These are phyloP conservation scores for Colletotrichum trifolii DNA, from an alignment of 2,329 filamentous ascomycete species.

Conservation along the genomic window DNA sequence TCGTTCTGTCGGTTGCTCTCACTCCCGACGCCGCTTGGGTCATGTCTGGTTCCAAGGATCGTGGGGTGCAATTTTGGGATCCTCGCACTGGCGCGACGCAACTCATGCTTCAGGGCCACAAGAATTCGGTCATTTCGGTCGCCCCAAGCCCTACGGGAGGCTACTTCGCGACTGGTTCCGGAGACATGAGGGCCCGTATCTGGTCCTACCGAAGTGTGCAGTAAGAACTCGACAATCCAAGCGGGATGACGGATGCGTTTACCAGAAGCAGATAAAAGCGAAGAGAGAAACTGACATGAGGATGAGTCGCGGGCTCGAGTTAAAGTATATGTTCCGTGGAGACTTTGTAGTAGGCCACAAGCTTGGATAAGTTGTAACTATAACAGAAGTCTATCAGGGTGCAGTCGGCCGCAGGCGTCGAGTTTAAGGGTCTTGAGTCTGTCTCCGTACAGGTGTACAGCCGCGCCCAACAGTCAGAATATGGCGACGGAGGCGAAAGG, in stretches of 20 bases:
- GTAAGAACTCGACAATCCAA: conserved; percentile 2
- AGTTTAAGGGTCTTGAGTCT: too few species aligned
- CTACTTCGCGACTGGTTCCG: conserved; percentile 95
- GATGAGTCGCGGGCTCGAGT: too few species aligned
- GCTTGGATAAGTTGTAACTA: too few species aligned
- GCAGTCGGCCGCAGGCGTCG: too few species aligned
- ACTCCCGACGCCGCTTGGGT: conserved; percentile 97
- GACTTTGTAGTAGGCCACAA: too few species aligned
- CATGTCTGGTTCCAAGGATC: conserved; percentile 95
- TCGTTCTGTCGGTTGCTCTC: conserved; percentile 93
- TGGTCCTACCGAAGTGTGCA: conserved; percentile 77
- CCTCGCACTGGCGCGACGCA: conserved; percentile 92
- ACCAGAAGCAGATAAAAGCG: not conserved
- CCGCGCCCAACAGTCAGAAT: conserved; percentile 17
- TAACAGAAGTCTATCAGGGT: too few species aligned
- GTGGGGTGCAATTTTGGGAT: conserved; percentile 99
- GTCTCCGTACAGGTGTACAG: too few species aligned
- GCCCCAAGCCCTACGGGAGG: conserved; percentile 89
- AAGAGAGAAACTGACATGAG: not conserved
- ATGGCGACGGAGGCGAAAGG: conserved; percentile 35
- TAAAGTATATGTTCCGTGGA: too few species aligned
- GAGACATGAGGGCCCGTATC: conserved; percentile 97
- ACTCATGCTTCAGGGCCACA: conserved; percentile 98
- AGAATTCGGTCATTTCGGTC: conserved; percentile 98
- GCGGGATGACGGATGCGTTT: not conserved